phyloP scores from a whole-genome alignment of 2,329 filamentous ascomycete species.

The Aureobasidium lini region DNA sequence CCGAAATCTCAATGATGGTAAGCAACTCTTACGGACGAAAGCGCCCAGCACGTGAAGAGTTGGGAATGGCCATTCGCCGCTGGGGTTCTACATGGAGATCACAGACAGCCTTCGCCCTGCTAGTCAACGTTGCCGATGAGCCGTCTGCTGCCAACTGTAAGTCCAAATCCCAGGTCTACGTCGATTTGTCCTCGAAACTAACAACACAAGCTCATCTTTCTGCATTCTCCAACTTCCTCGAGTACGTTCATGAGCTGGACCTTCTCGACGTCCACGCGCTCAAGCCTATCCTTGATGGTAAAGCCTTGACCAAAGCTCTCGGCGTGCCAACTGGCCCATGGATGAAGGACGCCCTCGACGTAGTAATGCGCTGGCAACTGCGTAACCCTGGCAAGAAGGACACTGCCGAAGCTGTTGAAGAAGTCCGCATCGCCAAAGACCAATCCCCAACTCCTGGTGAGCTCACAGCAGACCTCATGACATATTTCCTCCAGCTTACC shows the following conservation, averaged over 20 bases:
- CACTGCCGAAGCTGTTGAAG: constrained; percentile 38
- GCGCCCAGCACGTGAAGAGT: constrained; percentile 48
- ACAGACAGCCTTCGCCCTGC: constrained; percentile 60
- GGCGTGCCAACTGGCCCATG: constrained; percentile 66
- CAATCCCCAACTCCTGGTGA: constrained; percentile 35
- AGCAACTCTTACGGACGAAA: constrained; percentile 41
- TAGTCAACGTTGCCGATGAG: constrained; percentile 51
- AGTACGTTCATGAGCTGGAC: constrained; percentile 42
- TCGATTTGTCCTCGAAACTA: neutral
- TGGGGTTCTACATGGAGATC: constrained; percentile 69
- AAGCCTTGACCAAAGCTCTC: constrained; percentile 60
- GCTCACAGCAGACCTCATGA: constrained; percentile 42
- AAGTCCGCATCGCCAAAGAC: constrained; percentile 31
- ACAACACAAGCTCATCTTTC: constrained; percentile 35
- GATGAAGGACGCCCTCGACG: constrained; percentile 71
- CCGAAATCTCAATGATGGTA: constrained; percentile 58
- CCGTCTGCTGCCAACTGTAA: constrained; percentile 36
- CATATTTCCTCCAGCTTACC: constrained; percentile 53
- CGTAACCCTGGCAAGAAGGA: constrained; percentile 64
- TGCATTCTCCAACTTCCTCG: constrained; percentile 48
- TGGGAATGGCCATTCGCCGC: constrained; percentile 66
- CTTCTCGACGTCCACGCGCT: constrained; percentile 44
- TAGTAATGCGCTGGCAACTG: constrained; percentile 83
- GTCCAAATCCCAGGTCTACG: constrained; percentile 18
- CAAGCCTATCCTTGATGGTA: constrained; percentile 61